Percentiles rank a stretch among this genome's conserved stretches.
Conservation (phyloP, 2,329 filamentous ascomycete species). For the Phyllosticta citriasiana region DNA sequence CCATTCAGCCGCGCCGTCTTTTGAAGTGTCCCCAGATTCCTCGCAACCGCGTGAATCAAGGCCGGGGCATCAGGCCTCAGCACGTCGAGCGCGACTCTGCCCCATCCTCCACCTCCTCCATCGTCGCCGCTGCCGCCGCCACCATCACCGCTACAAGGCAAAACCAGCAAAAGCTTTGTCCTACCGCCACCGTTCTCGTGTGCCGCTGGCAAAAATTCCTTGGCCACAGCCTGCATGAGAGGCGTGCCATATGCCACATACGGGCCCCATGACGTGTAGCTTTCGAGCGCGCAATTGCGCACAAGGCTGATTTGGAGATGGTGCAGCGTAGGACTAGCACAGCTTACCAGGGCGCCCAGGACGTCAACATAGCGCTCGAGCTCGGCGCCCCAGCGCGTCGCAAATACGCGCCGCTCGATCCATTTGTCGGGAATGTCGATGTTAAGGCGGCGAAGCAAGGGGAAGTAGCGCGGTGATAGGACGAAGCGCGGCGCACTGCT, state of each 20-base stretch:
- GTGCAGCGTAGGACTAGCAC: neutral
- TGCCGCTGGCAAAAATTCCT: neutral
- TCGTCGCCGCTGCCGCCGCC: neutral
- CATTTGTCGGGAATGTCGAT: conserved; percentile 10
- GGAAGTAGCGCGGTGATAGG: conserved; percentile 5
- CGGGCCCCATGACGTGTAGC: conserved; percentile 8
- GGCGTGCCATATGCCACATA: conserved; percentile 1
- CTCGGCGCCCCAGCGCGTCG: conserved; percentile 5
- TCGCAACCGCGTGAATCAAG: conserved; percentile 7
- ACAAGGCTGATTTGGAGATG: conserved; percentile 8
- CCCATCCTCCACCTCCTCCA: neutral
- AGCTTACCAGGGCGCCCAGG: neutral
- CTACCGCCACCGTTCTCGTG: neutral
- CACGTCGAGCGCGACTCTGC: conserved; percentile 8
- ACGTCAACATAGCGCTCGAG: neutral
- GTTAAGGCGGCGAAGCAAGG: conserved; percentile 4
- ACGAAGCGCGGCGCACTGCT: conserved; percentile 2
- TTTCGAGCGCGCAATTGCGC: conserved; percentile 10
- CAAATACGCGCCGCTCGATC: conserved; percentile 1
- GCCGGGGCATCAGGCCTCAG: conserved; percentile 5
- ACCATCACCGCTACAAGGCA: conserved; percentile 1
- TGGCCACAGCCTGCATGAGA: conserved; percentile 1
- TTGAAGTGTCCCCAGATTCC: conserved; percentile 3
- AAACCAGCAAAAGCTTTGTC: neutral
- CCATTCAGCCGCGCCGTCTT: conserved; percentile 9